phyloP scores from a whole-genome alignment of 345 rosid species.

The Heritiera fomes region DNA sequence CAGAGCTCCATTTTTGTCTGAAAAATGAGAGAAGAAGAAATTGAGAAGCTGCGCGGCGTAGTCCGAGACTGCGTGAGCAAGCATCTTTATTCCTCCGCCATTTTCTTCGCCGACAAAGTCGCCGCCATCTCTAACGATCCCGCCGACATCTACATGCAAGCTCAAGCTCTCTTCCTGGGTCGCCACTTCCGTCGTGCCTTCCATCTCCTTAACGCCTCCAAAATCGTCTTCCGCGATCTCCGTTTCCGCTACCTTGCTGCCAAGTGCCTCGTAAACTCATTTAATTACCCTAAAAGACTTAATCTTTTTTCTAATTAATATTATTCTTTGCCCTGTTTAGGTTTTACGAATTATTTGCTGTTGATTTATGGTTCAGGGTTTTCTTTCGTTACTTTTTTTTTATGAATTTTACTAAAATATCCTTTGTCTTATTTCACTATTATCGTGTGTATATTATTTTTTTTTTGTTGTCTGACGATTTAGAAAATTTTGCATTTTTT shows the following conservation, averaged over 20 bases:
- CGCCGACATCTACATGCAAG: constrained; percentile 88
- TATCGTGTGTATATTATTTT: not conserved
- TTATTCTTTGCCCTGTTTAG: not conserved
- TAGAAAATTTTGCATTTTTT: not conserved
- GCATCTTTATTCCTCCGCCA: constrained; percentile 94
- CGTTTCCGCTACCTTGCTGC: constrained; percentile 98
- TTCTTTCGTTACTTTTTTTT: not conserved
- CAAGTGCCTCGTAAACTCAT: constrained; percentile 68
- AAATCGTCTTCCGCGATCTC: constrained; percentile 89
- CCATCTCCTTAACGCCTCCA: constrained; percentile 88
- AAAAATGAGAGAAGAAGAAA: constrained; percentile 83
- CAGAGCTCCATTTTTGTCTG: not conserved
- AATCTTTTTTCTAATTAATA: not conserved
- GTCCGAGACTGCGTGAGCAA: constrained; percentile 96
- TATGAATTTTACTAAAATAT: not conserved
- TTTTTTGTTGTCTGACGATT: not conserved
- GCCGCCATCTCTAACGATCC: constrained; percentile 83
- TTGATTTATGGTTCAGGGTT: not conserved
- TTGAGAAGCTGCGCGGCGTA: constrained; percentile 87
- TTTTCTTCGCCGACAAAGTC: constrained; percentile 91
- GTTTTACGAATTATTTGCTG: not conserved
- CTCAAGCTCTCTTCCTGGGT: constrained; percentile 92
- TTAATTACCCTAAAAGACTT: not conserved
- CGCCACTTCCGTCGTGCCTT: constrained; percentile 95
- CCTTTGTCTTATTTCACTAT: not conserved